Evolutionary conservation across 1,284 basidiomycete species (phyloP), one percentile per base, ranked within the genome.

Genomic region (Wallemia mellicola): DNA sequence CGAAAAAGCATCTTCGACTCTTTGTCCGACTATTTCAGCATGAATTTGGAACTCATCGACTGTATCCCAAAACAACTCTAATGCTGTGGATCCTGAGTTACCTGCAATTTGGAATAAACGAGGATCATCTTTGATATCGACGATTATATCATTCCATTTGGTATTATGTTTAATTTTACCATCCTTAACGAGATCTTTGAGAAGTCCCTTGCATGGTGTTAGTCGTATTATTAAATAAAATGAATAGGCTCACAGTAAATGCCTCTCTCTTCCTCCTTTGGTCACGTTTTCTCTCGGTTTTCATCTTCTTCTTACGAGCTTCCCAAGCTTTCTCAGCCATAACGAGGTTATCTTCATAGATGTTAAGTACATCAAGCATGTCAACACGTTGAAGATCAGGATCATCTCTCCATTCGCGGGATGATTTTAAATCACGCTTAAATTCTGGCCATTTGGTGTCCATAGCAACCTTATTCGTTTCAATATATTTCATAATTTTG

Each of bases 51-150:
- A 75, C 38, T 76, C 76, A 70, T 98, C 92, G 48, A 95, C 81
- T 2, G 77, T 69, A 68, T 98, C 92, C 86, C 87, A 95, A 72
- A 95, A 98, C 11, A 98, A 76, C 64, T 98, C 92, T 48, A 98
- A 75, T 1, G 92, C 88, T 63, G 83, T 87, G 1, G 86, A 92
- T 17, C 94, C 94, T 2, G 86, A 83, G 66, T 84, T 83, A 1
- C 89, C 91, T 3, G 95, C 78, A 68, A 95, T 78, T 61, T 78
- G 75, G 28, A 80, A 73, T 71, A 95, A 94, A n/a, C 87, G 79
- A 55, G 76, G 73, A 65, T 95, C 86, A 28, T 80, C 73, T 25
- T 75, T 74, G 71, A 98, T 79, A 24, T 74, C 68, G 0, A 83
- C 81, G 64, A 86, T 86, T 25, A 89, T 76, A 30, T 83, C 76